These are phyloP conservation scores for Tetrapisispora arboricola DNA, from an alignment of 805 yeast genomes.

Conservation along the genomic window DNA sequence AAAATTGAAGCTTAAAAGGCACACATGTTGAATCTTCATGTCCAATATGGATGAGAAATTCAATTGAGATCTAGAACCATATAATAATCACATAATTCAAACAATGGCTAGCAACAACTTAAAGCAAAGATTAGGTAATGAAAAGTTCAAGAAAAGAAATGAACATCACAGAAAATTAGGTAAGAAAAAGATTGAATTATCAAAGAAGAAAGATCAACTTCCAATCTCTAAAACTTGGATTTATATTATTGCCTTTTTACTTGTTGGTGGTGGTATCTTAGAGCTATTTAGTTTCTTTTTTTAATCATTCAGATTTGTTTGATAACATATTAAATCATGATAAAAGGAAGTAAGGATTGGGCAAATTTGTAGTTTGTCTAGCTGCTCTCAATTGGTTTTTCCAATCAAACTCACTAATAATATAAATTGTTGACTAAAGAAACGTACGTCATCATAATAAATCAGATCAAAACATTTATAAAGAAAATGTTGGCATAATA, in stretches of 20 bases:
- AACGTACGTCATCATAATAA: not conserved
- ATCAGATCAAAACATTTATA: not conserved
- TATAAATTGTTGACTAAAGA: no score
- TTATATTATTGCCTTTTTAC: constrained; percentile 47
- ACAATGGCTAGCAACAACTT: constrained; percentile 1
- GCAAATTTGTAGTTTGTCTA: not conserved
- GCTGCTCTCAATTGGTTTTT: no score
- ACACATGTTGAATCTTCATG: no score
- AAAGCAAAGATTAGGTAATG: constrained; percentile 79
- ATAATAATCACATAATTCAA: no score
- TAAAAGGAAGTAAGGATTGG: not conserved
- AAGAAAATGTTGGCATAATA: constrained; percentile 1
- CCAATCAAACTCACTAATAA: no score
- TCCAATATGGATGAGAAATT: no score
- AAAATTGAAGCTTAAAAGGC: no score
- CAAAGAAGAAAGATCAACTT: constrained; percentile 30
- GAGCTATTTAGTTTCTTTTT: constrained; percentile 52
- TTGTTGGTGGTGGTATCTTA: constrained; percentile 74
- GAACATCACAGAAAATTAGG: constrained; percentile 58
- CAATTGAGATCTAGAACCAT: no score
- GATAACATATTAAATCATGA: not conserved
- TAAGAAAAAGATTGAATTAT: constrained; percentile 41
- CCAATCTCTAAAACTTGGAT: constrained; percentile 63
- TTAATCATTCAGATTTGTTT: constrained; percentile 20
- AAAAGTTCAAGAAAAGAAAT: constrained; percentile 64